Conservation (phyloP, 371 early-diverging fungal genomes). For the Mortierella sp. region DNA sequence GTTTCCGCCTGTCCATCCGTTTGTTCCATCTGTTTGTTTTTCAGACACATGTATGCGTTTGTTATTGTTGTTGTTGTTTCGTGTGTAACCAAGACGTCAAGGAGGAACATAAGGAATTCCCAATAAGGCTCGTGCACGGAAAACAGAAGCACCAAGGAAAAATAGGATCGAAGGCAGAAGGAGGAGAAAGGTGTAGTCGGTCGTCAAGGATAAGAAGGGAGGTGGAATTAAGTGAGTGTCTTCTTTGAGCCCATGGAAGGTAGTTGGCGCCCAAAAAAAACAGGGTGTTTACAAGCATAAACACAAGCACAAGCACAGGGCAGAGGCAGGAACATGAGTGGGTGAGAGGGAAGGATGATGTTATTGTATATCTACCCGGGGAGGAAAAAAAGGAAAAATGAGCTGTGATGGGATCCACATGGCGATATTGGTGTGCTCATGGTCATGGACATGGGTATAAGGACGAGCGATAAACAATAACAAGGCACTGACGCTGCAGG, state of each 20-base stretch:
- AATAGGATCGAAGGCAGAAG: too few species aligned
- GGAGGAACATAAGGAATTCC: too few species aligned
- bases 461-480: neutral
- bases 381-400: too few species aligned
- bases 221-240: neutral
- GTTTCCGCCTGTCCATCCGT: neutral
- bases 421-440: neutral
- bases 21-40: neutral
- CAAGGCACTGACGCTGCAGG: neutral
- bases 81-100: conserved; percentile 6
- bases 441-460: neutral
- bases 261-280: neutral
- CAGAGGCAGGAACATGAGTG: neutral
- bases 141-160: neutral
- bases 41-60: conserved; percentile 10
- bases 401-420: neutral
- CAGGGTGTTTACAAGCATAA: neutral
- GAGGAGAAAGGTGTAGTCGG: neutral
- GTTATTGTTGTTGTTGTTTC: conserved; percentile 3
- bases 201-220: neutral
- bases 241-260: neutral
- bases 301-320: neutral
- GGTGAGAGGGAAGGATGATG: neutral
- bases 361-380: neutral
- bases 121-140: conserved; percentile 13